Base-by-base conservation (phyloP, 2,329 filamentous ascomycete genomes). In the Fusarium oxysporum region DNA sequence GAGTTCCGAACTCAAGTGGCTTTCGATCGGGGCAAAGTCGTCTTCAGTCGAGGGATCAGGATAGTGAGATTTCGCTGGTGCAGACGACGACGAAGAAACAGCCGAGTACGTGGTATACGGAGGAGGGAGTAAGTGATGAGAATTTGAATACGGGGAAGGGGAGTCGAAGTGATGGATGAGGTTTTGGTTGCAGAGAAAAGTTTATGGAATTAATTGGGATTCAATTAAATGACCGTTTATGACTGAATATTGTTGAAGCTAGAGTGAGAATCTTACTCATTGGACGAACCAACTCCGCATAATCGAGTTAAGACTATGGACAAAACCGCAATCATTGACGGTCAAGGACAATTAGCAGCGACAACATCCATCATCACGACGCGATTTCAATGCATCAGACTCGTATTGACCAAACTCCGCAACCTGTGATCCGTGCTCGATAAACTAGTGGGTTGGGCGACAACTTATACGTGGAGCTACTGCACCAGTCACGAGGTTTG, bases 21-120 rank as follows among this genome's bases (percentile, higher is more conserved):
- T 65, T 70, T 28, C 62, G 64, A 17, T 65, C 73, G 1, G 50
- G 58, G 4, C 56, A 67, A n/a, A 56, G 55, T 8, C 53, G 51
- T 0, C 47, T 74, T 1, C 54, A 67, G 8, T 71, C 67, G 2
- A 45, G 33, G 6, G 58, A 65, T 9, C 68, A 74, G 7, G 70
- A 72, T n/a, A 75, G 73, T 37, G 73, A 76, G 10, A 75, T 76
- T 9, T 74, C 73, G 1, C 25, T 75, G 10, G 73, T 74, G 21
- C 61, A 59, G 35, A 51, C 64, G 5, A 51, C 64, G 5, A 58
- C 53, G 3, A 70, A 58, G 5, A 63, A 72, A 14, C 60, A 58
- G 37, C 58, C 56, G 6, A 57, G 54, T 7, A 70, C 64, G n/a
- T 70, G 68, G 68, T 53, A 59, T 19, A 50, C 53, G 0, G 70